Evolutionary conservation across 2,329 filamentous ascomycete species (phyloP).

Genomic region (Didymella sp.): DNA sequence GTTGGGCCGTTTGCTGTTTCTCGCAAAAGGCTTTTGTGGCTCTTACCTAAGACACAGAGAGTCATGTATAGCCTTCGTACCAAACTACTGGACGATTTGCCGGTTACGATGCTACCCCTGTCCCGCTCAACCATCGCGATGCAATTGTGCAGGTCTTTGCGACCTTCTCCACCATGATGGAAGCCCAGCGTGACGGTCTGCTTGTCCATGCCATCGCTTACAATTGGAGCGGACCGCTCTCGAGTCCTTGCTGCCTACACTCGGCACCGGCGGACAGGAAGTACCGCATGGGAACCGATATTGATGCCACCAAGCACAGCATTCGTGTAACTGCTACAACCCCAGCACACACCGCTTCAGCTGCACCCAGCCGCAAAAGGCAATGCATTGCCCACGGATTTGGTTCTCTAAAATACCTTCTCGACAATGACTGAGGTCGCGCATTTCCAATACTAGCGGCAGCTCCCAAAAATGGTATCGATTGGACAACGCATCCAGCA

Average conservation of each 20-base stretch:
- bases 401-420: slow-evolving; percentile 22
- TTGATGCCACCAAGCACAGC: slow-evolving; percentile 43
- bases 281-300: slow-evolving; percentile 36
- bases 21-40: slow-evolving; percentile 9
- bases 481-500: slow-evolving; percentile 29
- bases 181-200: slow-evolving; percentile 24
- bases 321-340: slow-evolving; percentile 35
- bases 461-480: slow-evolving; percentile 32
- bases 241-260: slow-evolving; percentile 22
- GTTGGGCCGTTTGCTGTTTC: slow-evolving; percentile 18
- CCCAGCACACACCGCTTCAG: slow-evolving; percentile 40
- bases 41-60: slow-evolving; percentile 22
- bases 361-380: slow-evolving; percentile 30
- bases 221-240: slow-evolving; percentile 21
- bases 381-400: slow-evolving; percentile 28
- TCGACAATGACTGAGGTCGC: slow-evolving; percentile 17
- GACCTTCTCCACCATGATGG: slow-evolving; percentile 33
- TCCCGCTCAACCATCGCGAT: slow-evolving; percentile 23
- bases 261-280: slow-evolving; percentile 12
- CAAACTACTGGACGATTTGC: slow-evolving; percentile 7
- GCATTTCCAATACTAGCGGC: slow-evolving; percentile 21
- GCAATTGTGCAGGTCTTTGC: slow-evolving; percentile 22
- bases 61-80: slow-evolving; percentile 7
- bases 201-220: slow-evolving; percentile 11
- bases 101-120: slow-evolving; percentile 17